Evolutionary conservation across 306 rosid species (phyloP), one percentile per base, ranked within the genome.

Genomic region (Quercus cerris): DNA sequence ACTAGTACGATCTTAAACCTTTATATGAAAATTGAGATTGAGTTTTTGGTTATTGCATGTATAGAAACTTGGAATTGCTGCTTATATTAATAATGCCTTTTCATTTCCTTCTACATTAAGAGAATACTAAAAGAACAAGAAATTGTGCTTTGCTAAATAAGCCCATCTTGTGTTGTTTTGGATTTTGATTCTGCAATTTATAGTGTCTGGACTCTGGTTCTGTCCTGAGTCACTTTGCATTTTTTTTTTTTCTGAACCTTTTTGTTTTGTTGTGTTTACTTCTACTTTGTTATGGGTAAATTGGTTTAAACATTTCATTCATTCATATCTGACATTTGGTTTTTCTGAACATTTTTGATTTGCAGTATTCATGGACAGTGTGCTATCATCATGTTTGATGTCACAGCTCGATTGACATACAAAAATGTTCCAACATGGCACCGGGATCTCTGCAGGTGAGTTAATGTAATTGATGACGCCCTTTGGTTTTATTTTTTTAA

Each of bases 361-460:
- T 46, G 3, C 77, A 83, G 86, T 44, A 83, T 83, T 55, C 81
- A 79, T 61, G 86, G 86, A 63, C 81, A 79, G 51, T 83, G 86
- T 61, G 83, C 86, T 1, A 79, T 83, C 27, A 83, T 83, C 76
- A 79, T 79, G 86, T 83, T 83, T 78, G 83, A 83, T 74, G 83
- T 83, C 44, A 83, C 86, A 15, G 80, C 83, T 46, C 83, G 77
- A 14, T 62, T 79, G 83, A 79, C 86, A 19, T 79, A 79, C 86
- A 83, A 83, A 28, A 83, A 83, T 52, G 83, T 83, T 28, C 78
- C 75, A 30, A 83, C 80, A 11, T 83, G 86, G 86, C 83, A 75
- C 28, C 83, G 83, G 4, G 80, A 75, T 46, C 86, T 83, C 11
- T 70, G 83, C 83, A 75, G 86, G 86, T 46, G 61, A 33, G 52